Evolutionary conservation across 306 rosid species (phyloP), one percentile per base, ranked within the genome.

Genomic region (Begonia loranthoides): DNA sequence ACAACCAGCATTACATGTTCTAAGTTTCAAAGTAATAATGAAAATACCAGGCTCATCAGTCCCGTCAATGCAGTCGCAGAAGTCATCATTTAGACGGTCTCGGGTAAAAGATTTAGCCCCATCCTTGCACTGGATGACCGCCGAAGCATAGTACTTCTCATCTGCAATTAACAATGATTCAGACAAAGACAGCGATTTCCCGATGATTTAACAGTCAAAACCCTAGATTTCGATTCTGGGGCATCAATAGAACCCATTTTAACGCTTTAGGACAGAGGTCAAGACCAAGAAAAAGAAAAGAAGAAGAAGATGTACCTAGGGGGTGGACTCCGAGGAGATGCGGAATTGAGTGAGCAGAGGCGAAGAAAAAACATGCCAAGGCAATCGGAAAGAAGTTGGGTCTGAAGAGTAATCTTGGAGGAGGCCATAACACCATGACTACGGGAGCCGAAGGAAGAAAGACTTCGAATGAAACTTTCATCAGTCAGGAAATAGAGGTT

Each of bases 31-130:
- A 19, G 22, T 19, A 19, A 19, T 19, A 47, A 36, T 0, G 41
- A 17, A 41, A 17, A 3, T 12, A 65, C 95, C 97, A 9, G 94
- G 95, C 59, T 89, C 97, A 66, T 89, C 94, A 11, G 97, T 85
- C 24, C 94, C 95, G 71, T 89, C 95, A 41, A 65, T 52, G 64
- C 97, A 89, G 52, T 85, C 97, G 13, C 95, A 89, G 72, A 70
- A 85, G 64, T 89, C 38, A 54, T 82, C 95, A 43, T 89, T 85
- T 56, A 89, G 83, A 55, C 90, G 95, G 52, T 82, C 76, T 62
- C 78, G 70, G 60, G 67, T 52, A 73, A 89, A 79, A 10, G 79
- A 79, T 66, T 76, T 82, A 41, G 83, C 75, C 34, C 79, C 75
- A 55, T 82, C 94, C 79, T 60, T 89, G 76, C 97, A 89, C 50